phyloP scores from a whole-genome alignment of 2,329 filamentous ascomycete genomes.

The Ramularia endophylla region DNA sequence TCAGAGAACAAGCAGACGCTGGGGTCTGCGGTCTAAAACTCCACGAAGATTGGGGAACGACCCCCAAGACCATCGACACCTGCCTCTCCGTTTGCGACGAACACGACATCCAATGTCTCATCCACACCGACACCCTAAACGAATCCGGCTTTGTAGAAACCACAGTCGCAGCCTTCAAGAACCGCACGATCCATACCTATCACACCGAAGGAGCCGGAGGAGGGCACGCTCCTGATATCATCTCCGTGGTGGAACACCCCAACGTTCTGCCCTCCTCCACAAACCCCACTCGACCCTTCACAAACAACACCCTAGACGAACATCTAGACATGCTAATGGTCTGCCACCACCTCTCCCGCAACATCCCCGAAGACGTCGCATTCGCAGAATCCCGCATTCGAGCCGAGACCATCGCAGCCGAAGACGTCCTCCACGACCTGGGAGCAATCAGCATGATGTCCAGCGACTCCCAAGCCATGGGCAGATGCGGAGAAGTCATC shows the following conservation, averaged over 20 bases:
- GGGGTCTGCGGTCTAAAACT: slow-evolving; percentile 88
- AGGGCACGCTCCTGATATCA: slow-evolving; percentile 93
- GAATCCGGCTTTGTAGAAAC: slow-evolving; percentile 96
- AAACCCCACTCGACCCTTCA: slow-evolving; percentile 88
- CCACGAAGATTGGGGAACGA: slow-evolving; percentile 94
- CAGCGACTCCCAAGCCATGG: slow-evolving; percentile 94
- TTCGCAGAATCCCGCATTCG: slow-evolving; percentile 94
- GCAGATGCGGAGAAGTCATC: slow-evolving; percentile 88
- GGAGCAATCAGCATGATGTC: slow-evolving; percentile 98
- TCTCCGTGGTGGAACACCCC: slow-evolving; percentile 78
- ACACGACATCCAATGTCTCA: slow-evolving; percentile 84
- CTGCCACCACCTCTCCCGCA: slow-evolving; percentile 85
- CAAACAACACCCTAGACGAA: slow-evolving; percentile 87
- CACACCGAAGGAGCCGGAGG: slow-evolving; percentile 95
- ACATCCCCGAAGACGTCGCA: slow-evolving; percentile 92
- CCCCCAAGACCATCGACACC: slow-evolving; percentile 83
- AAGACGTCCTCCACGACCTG: slow-evolving; percentile 91
- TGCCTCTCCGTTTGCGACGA: slow-evolving; percentile 79
- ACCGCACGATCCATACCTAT: slow-evolving; percentile 89
- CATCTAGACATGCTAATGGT: slow-evolving; percentile 99
- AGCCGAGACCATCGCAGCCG: slow-evolving; percentile 91
- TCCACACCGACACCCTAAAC: slow-evolving; percentile 94
- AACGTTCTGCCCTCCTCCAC: slow-evolving; percentile 89
- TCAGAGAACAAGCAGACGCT: slow-evolving; percentile 74
- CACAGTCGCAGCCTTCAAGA: slow-evolving; percentile 77